Evolutionary conservation across 75 land plant genomes (phyloP).

Genomic region (Cupressus sempervirens): DNA sequence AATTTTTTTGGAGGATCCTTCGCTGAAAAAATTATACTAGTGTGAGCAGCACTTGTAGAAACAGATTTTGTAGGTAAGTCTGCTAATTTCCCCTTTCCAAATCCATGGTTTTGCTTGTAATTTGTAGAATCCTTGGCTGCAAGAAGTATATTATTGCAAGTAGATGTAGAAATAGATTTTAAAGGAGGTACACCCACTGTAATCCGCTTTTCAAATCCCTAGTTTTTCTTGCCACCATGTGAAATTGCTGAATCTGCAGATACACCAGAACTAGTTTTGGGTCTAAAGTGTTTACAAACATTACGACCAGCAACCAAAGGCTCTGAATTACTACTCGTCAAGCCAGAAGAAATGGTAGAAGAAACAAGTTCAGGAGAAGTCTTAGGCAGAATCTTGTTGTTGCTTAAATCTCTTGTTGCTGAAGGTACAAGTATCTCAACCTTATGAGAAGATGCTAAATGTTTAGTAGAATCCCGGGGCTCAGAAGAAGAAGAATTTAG

Average conservation of each 20-base stretch:
- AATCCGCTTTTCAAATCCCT: neutral
- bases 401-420: neutral
- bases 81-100: neutral
- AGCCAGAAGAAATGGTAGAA: neutral
- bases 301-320: neutral
- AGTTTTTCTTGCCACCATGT: neutral
- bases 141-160: neutral
- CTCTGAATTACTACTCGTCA: neutral
- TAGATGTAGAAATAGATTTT: neutral
- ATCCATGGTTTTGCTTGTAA: neutral
- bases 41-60: neutral
- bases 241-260: neutral
- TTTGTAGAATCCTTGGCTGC: neutral
- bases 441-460: neutral
- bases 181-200: neutral
- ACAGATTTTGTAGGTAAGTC: neutral
- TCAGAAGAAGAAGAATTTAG: constrained; percentile 7
- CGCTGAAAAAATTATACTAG: neutral
- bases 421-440: neutral
- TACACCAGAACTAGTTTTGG: neutral
- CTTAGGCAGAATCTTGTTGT: neutral
- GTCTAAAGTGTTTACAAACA: neutral
- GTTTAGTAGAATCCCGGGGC: neutral
- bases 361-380: neutral
- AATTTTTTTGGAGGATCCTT: constrained; percentile 3